These are phyloP conservation scores for Rhododendron ovatum DNA, from an alignment of 148 eudicot species.

Conservation along the genomic window DNA sequence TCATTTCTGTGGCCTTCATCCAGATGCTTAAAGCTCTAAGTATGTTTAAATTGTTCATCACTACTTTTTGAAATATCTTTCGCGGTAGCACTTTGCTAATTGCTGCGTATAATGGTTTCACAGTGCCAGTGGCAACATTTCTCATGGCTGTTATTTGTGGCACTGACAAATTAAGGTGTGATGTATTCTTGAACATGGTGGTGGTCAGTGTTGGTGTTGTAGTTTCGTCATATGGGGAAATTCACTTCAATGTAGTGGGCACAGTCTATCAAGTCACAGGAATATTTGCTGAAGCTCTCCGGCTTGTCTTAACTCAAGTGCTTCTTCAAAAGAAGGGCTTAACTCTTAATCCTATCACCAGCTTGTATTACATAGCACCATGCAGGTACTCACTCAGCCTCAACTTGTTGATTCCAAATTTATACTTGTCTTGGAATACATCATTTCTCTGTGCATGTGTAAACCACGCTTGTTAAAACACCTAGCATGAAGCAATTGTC, in stretches of 20 bases:
- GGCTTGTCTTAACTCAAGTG: slow-evolving; percentile 86
- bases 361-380: slow-evolving; percentile 87
- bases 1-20: slow-evolving; percentile 84
- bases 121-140: slow-evolving; percentile 96
- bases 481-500: not conserved
- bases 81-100: slow-evolving; percentile 16
- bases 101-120: slow-evolving; percentile 16
- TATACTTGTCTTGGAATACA: not conserved
- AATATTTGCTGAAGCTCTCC: slow-evolving; percentile 80
- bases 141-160: slow-evolving; percentile 84
- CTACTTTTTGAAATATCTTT: slow-evolving; percentile 7
- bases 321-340: slow-evolving; percentile 84
- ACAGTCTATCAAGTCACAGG: slow-evolving; percentile 78
- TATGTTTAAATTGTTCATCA: slow-evolving; percentile 26
- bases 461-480: not conserved
- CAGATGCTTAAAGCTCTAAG: slow-evolving; percentile 94
- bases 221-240: slow-evolving; percentile 78
- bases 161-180: slow-evolving; percentile 72
- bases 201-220: slow-evolving; percentile 84
- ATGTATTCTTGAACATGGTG: slow-evolving; percentile 74
- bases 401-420: not conserved
- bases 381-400: slow-evolving; percentile 52
- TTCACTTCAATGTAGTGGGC: slow-evolving; percentile 78
- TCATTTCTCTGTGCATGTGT: not conserved
- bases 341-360: slow-evolving; percentile 77